Evolutionary conservation across 768 basidiomycete species (phyloP).

Genomic region (Panellus pusillus): DNA sequence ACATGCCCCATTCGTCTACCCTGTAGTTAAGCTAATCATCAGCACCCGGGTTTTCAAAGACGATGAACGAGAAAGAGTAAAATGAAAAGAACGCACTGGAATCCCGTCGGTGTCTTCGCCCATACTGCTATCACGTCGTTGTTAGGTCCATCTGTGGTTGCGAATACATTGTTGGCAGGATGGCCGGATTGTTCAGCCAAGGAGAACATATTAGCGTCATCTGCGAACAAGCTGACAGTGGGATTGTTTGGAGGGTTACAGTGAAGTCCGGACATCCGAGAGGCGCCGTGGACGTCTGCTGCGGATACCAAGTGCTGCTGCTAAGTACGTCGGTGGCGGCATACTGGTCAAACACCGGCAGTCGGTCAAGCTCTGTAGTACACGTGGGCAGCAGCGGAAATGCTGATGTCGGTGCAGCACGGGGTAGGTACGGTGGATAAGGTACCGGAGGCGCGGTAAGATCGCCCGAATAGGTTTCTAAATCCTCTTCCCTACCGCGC

Average conservation of each 20-base stretch:
- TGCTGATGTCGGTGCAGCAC: not conserved
- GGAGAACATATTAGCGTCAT: no score
- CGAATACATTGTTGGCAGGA: no score
- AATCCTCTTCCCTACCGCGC: no score
- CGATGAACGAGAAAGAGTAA: not conserved
- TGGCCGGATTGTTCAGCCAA: no score
- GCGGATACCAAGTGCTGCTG: not conserved
- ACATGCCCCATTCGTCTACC: constrained; percentile 2
- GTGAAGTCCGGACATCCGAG: no score
- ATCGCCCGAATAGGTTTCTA: no score
- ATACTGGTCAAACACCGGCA: constrained; percentile 29
- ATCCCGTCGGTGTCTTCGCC: constrained; percentile 44
- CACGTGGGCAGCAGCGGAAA: constrained; percentile 38
- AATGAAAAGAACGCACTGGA: constrained; percentile 38
- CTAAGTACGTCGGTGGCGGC: not conserved
- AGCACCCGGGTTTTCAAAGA: no score
- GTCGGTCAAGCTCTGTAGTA: constrained; percentile 42
- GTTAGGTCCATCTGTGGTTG: constrained; percentile 18
- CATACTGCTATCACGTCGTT: constrained; percentile 49
- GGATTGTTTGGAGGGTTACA: no score
- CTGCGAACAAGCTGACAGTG: no score
- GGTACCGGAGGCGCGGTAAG: not conserved
- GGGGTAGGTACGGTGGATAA: not conserved
- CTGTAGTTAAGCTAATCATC: not conserved
- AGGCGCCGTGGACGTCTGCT: not conserved